These are phyloP conservation scores for Thymus quinquecostatus DNA, from an alignment of 257 asterid species.

Conservation along the genomic window DNA sequence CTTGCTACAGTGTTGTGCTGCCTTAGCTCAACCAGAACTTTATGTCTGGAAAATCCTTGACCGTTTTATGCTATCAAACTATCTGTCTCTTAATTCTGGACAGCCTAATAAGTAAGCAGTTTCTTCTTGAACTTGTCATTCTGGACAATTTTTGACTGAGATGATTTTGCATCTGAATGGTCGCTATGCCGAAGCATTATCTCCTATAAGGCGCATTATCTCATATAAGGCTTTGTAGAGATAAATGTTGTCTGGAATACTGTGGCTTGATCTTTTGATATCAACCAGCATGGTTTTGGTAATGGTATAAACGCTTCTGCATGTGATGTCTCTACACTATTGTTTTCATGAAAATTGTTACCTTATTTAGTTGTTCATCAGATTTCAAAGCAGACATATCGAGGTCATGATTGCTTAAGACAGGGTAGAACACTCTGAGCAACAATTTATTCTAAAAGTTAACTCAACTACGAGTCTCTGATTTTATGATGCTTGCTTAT, in stretches of 20 bases:
- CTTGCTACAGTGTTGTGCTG: constrained; percentile 97
- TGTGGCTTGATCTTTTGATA: constrained; percentile 15
- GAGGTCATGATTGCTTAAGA: neutral
- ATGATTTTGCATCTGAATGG: constrained; percentile 17
- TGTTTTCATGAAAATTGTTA: constrained; percentile 6
- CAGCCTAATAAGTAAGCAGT: constrained; percentile 88
- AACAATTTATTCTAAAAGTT: neutral
- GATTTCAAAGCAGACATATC: constrained; percentile 14
- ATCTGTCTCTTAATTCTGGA: constrained; percentile 69
- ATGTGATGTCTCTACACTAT: neutral
- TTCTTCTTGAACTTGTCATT: constrained; percentile 40
- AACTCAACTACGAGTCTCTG: neutral
- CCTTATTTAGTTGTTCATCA: neutral
- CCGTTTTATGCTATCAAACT: constrained; percentile 88
- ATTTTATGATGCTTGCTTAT: neutral
- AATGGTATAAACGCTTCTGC: constrained; percentile 17
- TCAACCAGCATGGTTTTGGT: constrained; percentile 5
- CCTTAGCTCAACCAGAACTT: constrained; percentile 91
- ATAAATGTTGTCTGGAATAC: constrained; percentile 13
- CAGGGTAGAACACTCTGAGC: neutral
- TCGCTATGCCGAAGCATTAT: constrained; percentile 18
- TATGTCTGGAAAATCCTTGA: constrained; percentile 75
- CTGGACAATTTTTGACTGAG: constrained; percentile 26
- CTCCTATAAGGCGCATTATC: neutral
- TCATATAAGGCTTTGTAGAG: neutral